Evolutionary conservation across 331 rosid genomes (phyloP).

Genomic region (Phaseolus coccineus): DNA sequence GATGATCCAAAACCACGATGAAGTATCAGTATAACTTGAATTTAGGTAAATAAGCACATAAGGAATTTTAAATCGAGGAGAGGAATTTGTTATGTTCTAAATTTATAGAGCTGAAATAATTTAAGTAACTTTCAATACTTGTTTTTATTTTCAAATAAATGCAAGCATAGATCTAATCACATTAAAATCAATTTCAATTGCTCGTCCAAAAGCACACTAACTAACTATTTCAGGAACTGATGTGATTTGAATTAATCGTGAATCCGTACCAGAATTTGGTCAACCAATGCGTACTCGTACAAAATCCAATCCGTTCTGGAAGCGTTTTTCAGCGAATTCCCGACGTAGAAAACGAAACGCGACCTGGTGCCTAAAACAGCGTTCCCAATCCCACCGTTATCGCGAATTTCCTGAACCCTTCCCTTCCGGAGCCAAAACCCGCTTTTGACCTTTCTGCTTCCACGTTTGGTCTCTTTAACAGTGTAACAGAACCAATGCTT

Average conservation of each 20-base stretch:
- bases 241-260: neutral
- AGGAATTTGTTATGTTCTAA: neutral
- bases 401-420: slow-evolving; percentile 46
- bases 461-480: slow-evolving; percentile 41
- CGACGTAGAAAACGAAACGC: slow-evolving; percentile 61
- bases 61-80: neutral
- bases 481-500: slow-evolving; percentile 73
- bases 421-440: slow-evolving; percentile 77
- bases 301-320: slow-evolving; percentile 62
- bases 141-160: no score
- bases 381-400: slow-evolving; percentile 2
- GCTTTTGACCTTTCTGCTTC: slow-evolving; percentile 49
- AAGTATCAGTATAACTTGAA: neutral
- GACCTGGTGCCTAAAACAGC: slow-evolving; percentile 60
- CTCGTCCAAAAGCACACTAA: neutral
- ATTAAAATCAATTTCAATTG: no score
- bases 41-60: neutral
- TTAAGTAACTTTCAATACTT: neutral
- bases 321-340: slow-evolving; percentile 50
- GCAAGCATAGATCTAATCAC: no score
- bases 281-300: slow-evolving; percentile 64
- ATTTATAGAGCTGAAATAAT: neutral
- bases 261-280: slow-evolving; percentile 56
- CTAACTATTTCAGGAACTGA: neutral
- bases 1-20: neutral